Evolutionary conservation across 2,329 filamentous ascomycete genomes (phyloP).

Genomic region (Pseudonectria foliicola): DNA sequence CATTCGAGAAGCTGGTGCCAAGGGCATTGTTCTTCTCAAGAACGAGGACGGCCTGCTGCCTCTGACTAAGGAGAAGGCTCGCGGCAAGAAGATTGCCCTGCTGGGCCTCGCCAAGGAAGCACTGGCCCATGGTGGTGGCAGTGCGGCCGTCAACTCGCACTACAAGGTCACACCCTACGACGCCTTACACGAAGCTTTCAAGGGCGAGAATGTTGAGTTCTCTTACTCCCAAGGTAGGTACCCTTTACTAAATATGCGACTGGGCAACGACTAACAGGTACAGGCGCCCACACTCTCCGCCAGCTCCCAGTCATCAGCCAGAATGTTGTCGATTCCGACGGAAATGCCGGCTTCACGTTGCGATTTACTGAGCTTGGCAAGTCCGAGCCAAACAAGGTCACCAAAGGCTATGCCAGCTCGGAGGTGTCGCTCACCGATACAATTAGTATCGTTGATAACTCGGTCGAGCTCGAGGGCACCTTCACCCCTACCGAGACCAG

Average conservation of each 20-base stretch:
- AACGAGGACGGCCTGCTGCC: slow-evolving; percentile 53
- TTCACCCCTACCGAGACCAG: slow-evolving; percentile 24
- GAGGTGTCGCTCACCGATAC: slow-evolving; percentile 15
- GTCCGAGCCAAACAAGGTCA: slow-evolving; percentile 16
- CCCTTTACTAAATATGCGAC: slow-evolving; percentile 10
- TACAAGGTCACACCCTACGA: slow-evolving; percentile 30
- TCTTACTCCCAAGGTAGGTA: slow-evolving; percentile 22
- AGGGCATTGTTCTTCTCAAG: slow-evolving; percentile 58
- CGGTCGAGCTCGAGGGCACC: slow-evolving; percentile 22
- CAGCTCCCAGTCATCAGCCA: slow-evolving; percentile 18
- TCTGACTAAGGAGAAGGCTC: slow-evolving; percentile 34
- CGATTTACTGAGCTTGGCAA: slow-evolving; percentile 23
- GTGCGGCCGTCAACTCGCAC: slow-evolving; percentile 28
- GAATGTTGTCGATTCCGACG: slow-evolving; percentile 24
- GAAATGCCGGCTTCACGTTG: slow-evolving; percentile 25
- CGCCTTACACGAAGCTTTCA: slow-evolving; percentile 20
- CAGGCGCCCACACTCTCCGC: slow-evolving; percentile 22
- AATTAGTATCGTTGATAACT: slow-evolving; percentile 18
- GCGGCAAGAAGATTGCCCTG: slow-evolving; percentile 26
- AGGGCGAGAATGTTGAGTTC: slow-evolving; percentile 19
- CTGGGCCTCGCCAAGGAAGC: slow-evolving; percentile 28
- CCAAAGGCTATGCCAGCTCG: slow-evolving; percentile 20
- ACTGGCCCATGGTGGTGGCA: slow-evolving; percentile 31
- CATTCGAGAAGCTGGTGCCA: slow-evolving; percentile 27
- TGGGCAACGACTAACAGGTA: slow-evolving; percentile 1